Base-by-base conservation (phyloP, 2,329 filamentous ascomycete species). In the Alternaria sp. region DNA sequence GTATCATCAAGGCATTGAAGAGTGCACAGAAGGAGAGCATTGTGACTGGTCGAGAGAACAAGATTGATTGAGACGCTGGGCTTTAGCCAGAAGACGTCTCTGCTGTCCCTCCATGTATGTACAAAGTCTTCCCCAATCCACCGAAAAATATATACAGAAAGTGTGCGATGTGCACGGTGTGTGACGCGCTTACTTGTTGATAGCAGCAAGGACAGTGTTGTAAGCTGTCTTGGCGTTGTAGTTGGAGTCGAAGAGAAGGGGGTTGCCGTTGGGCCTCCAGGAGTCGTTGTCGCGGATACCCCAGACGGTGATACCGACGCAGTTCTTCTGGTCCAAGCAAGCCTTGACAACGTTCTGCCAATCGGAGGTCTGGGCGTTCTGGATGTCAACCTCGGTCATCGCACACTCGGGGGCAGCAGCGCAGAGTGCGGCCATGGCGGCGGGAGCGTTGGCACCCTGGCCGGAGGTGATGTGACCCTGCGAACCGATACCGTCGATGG, bases 371-470 rank as follows among this genome's bases (percentile, higher is more conserved):
- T 85, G 82, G 7, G 87, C 88, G 46, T 83, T 83, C 61, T 86
- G 84, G 71, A 93, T 92, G 72, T 93, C 90, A 30, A 92, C 84
- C 80, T 92, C 89, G 4, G 89, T 92, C 50, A 91, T 81, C 6
- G 89, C 89, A 46, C 90, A 85, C 74, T 92, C 88, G 25, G 84
- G 78, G 18, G 84, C 85, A 20, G 85, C 81, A 37, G 74, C 79
- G 54, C 87, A 88, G 25, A 90, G 85, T 0, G 83, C 82, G 65
- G 84, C 81, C 75, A 79, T 78, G 49, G 88, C 87, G 14, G 73
- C 82, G 6, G 83, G 80, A 25, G 81, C 82, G 51, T 76, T 81
- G 58, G 85, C 84, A 59, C 85, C 84, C 50, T 81, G 77, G 43
- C 84, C 85, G 3, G 82, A 76, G 28, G 76, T 77, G 60, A 90